Base-by-base conservation (phyloP, 768 basidiomycete species). In the Phanerochaete sordida region DNA sequence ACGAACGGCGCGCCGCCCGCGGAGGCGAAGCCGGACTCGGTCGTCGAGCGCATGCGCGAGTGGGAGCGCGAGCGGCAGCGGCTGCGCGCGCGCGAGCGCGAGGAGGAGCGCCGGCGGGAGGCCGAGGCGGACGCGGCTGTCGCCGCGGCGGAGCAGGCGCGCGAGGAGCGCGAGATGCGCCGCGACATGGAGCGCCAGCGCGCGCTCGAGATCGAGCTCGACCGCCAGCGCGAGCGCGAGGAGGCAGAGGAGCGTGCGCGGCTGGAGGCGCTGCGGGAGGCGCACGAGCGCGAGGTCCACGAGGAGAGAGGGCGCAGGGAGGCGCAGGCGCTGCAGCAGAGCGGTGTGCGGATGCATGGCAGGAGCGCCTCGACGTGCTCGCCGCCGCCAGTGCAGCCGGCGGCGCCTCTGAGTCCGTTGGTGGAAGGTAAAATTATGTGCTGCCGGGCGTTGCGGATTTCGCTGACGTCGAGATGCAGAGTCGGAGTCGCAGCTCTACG, bases 31-130 rank as follows among this genome's bases (percentile, higher is more conserved):
- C 43, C 31, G 39, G 67, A 64, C 56, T 68, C 69, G 54, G 78
- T 79, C 19, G 80, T 79, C 59, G 82, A 88, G 59, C 78, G 90
- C 12, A 85, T 91, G 64, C 78, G 78, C 64, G 89, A 90, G 65
- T 91, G 90, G 88, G 88, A 91, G 68, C 76, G 84, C 44, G 88
- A 90, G 70, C 80, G 82, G 35, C 80, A 85, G 71, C 76, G 87
- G 60, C 71, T 90, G 68, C 79, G 88, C 65, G 88, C 90, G 77
- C 85, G 89, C 78, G 80, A 79, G 61, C 76, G 77, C 60, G 60
- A 87, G 66, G 79, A 85, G 68, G 87, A 90, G 67, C 81, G 58
- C 77, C 82, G 71, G 73, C 52, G 74, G 60, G 82, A 84, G 66
- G 75, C 75, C 46, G 80, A 79, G 67, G 78, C 71, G 60, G 71